phyloP scores from a whole-genome alignment of 2,329 filamentous ascomycete species.

The Verticillium nonalfalfae region DNA sequence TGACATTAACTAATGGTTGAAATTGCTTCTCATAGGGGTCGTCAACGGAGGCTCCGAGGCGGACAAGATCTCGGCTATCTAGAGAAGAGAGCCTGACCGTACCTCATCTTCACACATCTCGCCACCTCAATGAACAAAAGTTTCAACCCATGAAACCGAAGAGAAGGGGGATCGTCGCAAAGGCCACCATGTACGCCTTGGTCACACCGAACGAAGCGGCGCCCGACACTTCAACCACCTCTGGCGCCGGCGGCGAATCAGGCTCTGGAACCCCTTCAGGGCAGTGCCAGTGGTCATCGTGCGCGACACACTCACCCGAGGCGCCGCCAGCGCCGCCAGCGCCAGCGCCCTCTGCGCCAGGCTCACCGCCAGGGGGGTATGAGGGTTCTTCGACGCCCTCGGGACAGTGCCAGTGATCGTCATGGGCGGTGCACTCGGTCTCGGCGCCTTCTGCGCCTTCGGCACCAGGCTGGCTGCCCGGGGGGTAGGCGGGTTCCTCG shows the following conservation, averaged over 20 bases:
- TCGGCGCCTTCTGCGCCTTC: not conserved
- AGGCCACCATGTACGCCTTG: not conserved
- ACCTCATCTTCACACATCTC: not conserved
- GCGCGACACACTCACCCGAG: not conserved
- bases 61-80: not conserved
- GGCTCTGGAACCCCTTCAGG: slow-evolving; percentile 7
- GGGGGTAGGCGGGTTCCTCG: not conserved
- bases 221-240: not conserved
- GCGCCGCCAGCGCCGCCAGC: not conserved
- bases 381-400: not conserved
- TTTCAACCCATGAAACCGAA: not conserved
- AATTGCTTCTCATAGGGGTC: not conserved
- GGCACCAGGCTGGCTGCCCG: not conserved
- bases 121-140: not conserved
- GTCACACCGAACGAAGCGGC: not conserved
- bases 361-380: not conserved
- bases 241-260: not conserved
- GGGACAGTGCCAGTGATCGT: slow-evolving; percentile 8
- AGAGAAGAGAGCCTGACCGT: not conserved
- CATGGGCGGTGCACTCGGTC: not conserved
- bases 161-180: not conserved
- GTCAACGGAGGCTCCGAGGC: not conserved
- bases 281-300: slow-evolving; percentile 7
- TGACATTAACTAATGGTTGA: not conserved
- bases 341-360: not conserved